Conservation (phyloP, 805 yeast genomes). For the Groenewaldozyma tartarivorans region DNA sequence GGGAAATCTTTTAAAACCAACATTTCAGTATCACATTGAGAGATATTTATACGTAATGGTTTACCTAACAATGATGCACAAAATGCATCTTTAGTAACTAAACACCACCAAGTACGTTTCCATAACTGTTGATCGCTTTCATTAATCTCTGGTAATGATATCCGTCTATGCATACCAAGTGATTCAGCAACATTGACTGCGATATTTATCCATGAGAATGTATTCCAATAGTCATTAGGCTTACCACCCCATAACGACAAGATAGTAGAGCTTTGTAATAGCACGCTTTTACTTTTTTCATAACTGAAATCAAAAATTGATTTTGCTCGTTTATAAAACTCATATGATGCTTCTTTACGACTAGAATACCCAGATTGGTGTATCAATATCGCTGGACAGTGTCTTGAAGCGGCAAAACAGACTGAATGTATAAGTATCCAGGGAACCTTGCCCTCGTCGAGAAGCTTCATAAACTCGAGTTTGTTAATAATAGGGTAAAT, state of each 20-base stretch:
- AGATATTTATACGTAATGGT: constrained; percentile 57
- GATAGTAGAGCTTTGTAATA: constrained; percentile 52
- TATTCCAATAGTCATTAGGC: constrained; percentile 58
- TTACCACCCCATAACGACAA: constrained; percentile 69
- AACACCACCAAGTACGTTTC: constrained; percentile 70
- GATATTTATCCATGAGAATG: constrained; percentile 59
- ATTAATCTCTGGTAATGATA: constrained; percentile 30
- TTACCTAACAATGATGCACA: constrained; percentile 68
- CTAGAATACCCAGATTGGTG: constrained; percentile 38
- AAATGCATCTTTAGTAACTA: constrained; percentile 60
- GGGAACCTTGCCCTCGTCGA: constrained; percentile 44
- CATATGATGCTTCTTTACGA: constrained; percentile 45
- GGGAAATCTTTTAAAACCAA: constrained; percentile 57
- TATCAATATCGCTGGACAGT: constrained; percentile 41
- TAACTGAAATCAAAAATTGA: constrained; percentile 62
- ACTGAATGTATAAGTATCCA: constrained; percentile 59
- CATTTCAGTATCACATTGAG: constrained; percentile 73
- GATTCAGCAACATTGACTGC: constrained; percentile 68
- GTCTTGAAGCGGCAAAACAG: constrained; percentile 57
- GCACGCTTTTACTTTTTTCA: constrained; percentile 53
- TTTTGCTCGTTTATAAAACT: constrained; percentile 63
- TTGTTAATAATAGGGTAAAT: constrained; percentile 59
- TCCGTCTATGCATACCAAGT: constrained; percentile 61
- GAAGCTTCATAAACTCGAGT: constrained; percentile 48
- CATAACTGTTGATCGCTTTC: constrained; percentile 39